phyloP scores from a whole-genome alignment of 2,329 filamentous ascomycete genomes.

The Aschersonia sp. region DNA sequence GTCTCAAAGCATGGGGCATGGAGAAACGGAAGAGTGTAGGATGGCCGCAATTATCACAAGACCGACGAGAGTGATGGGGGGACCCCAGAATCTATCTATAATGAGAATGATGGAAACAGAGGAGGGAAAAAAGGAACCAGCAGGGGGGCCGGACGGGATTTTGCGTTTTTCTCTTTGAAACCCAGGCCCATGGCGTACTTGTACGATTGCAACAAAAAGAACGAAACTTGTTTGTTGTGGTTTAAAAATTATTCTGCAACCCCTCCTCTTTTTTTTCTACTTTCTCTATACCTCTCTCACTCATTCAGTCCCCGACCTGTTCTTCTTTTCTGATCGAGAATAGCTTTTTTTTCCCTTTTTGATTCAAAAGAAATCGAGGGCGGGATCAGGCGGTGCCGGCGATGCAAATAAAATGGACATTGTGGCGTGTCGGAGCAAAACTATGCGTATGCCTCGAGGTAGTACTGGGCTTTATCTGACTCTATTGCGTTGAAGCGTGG shows the following conservation, averaged over 20 bases:
- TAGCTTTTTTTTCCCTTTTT: neutral
- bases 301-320: neutral
- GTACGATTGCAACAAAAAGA: slow-evolving; percentile 17
- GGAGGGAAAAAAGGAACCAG: slow-evolving; percentile 1
- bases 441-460: too few relatives aligned
- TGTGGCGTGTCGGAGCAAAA: too few relatives aligned
- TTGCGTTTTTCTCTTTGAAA: slow-evolving; percentile 4
- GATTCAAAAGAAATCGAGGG: neutral
- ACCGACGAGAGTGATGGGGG: too few relatives aligned
- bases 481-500: too few relatives aligned
- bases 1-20: too few relatives aligned
- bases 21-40: too few relatives aligned
- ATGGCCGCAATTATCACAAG: slow-evolving; percentile 15
- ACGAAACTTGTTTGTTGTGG: neutral
- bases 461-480: too few relatives aligned
- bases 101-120: slow-evolving; percentile 4
- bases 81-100: neutral
- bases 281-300: too few relatives aligned
- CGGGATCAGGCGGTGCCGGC: neutral
- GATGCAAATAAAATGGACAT: too few relatives aligned
- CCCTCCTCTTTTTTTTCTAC: too few relatives aligned
- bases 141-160: slow-evolving; percentile 4
- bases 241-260: too few relatives aligned
- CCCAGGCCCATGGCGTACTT: slow-evolving; percentile 14
- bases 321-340: neutral